These are phyloP conservation scores for Geopyxis carbonaria DNA, from an alignment of 495 filamentous ascomycete species.

Conservation along the genomic window DNA sequence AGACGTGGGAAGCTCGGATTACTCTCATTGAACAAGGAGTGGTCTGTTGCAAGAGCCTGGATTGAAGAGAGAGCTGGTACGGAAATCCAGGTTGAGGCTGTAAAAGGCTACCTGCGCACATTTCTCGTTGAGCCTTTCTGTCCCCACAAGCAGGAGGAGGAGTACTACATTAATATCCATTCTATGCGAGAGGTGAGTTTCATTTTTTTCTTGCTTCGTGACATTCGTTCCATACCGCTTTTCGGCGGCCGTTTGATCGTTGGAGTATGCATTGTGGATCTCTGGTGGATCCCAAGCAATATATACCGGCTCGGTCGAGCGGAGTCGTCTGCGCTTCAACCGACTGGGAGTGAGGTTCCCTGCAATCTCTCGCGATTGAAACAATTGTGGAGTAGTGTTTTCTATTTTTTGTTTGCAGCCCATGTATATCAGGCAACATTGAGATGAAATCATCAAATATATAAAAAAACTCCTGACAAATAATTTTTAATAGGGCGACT, in stretches of 20 bases:
- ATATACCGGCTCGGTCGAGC: constrained; percentile 18
- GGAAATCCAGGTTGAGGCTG: constrained; percentile 78
- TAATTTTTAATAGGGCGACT: constrained; percentile 58
- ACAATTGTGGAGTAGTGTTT: no score
- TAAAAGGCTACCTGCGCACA: constrained; percentile 70
- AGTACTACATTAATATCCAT: constrained; percentile 98
- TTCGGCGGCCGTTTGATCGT: constrained; percentile 6
- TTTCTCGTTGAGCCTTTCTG: constrained; percentile 99
- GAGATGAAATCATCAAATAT: no score
- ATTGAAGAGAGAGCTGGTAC: constrained; percentile 82
- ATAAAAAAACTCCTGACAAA: constrained; percentile 1
- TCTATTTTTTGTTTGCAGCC: no score
- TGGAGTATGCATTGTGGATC: constrained; percentile 7
- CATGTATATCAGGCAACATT: no score
- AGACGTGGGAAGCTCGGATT: constrained; percentile 96
- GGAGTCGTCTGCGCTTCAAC: no score
- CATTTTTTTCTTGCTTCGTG: constrained; percentile 1
- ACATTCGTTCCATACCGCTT: constrained; percentile 5
- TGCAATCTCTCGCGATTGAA: no score
- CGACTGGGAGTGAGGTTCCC: no score
- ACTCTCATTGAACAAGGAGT: constrained; percentile 90
- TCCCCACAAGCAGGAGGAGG: constrained; percentile 77
- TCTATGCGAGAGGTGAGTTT: constrained; percentile 70
- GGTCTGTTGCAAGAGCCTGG: constrained; percentile 83
- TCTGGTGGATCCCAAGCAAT: constrained; percentile 15